Base-by-base conservation (phyloP, 352 stramenopile species). In the Aphanomyces invadans region DNA sequence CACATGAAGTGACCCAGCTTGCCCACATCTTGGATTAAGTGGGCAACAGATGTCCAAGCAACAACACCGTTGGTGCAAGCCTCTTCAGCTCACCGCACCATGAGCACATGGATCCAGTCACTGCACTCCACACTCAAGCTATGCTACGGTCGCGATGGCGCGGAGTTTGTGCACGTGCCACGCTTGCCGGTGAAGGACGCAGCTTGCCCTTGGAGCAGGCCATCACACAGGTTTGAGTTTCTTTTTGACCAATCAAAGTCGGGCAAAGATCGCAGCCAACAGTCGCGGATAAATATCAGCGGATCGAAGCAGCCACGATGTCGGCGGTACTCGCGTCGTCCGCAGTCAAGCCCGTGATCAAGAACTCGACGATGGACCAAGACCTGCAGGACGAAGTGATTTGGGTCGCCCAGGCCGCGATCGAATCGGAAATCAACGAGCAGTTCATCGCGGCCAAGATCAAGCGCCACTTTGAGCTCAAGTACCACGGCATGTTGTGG, bases 401-500 rank as follows among this genome's bases (percentile, higher is more conserved):
- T 36, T 73, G 76, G 54, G 83, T 90, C 26, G 82, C 78, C 42
- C 85, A 94, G 72, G 71, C 82, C 48, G 85, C 83, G 28, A 90
- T 94, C 72, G 80, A 88, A 68, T 85, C 80, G 7, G 83, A 92
- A 71, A 77, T 76, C 38, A 83, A 89, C 70, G 85, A 94, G 70
- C 83, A 97, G 67, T 81, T 95, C 49, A 95, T 97, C 60, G 90
- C 92, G 32, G 87, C 89, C 53, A 88, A 90, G 63, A 83, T 98
- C 48, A 96, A 97, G 72, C 83, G 85, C 60, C 80, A 95, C 59
- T 97, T 98, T 68, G 91, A 97, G 79, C 80, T 92, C 62, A 93
- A 95, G 71, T 95, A 97, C 70, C 83, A 92, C 70, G 86, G 86
- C 9, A 78, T 92, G 65, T 72, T 92, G 29, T 98, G 92, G 92